A percentile compares a stretch with the other conserved stretches of the same genome.
phyloP scores from a whole-genome alignment of 2,329 filamentous ascomycete genomes.

The Stemphylium beticola region DNA sequence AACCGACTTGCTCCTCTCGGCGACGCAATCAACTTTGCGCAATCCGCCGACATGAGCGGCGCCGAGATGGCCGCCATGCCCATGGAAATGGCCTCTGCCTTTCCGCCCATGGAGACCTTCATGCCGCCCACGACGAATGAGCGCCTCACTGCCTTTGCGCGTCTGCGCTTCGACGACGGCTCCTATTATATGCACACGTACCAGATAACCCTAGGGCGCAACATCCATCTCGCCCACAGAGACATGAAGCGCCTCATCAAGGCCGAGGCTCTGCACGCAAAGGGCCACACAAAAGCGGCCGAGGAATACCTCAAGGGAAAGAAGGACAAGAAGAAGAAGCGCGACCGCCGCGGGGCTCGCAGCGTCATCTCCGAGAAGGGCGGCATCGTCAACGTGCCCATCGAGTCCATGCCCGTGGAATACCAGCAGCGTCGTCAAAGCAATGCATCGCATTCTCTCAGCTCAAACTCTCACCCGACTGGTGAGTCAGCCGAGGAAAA shows the following conservation, averaged over 20 bases:
- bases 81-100: neutral
- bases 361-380: slow-evolving; percentile 71
- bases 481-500: slow-evolving; percentile 40
- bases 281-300: slow-evolving; percentile 35
- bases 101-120: slow-evolving; percentile 21
- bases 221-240: slow-evolving; percentile 58
- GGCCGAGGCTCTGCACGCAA: slow-evolving; percentile 33
- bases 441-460: slow-evolving; percentile 57
- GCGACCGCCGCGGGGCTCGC: slow-evolving; percentile 60
- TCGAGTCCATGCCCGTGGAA: slow-evolving; percentile 40
- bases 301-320: slow-evolving; percentile 26
- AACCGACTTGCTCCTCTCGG: slow-evolving; percentile 25
- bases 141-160: slow-evolving; percentile 65
- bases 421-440: slow-evolving; percentile 47
- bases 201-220: slow-evolving; percentile 73
- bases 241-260: slow-evolving; percentile 58
- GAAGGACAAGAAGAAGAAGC: slow-evolving; percentile 54
- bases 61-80: slow-evolving; percentile 20
- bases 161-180: slow-evolving; percentile 75
- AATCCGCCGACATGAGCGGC: slow-evolving; percentile 16
- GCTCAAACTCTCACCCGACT: slow-evolving; percentile 54
- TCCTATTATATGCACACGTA: slow-evolving; percentile 81
- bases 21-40: slow-evolving; percentile 29
- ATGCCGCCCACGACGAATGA: slow-evolving; percentile 30
- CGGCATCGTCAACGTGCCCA: slow-evolving; percentile 62